These are phyloP conservation scores for Osmozyma mogii DNA, from an alignment of 805 yeast genomes.

Conservation along the genomic window DNA sequence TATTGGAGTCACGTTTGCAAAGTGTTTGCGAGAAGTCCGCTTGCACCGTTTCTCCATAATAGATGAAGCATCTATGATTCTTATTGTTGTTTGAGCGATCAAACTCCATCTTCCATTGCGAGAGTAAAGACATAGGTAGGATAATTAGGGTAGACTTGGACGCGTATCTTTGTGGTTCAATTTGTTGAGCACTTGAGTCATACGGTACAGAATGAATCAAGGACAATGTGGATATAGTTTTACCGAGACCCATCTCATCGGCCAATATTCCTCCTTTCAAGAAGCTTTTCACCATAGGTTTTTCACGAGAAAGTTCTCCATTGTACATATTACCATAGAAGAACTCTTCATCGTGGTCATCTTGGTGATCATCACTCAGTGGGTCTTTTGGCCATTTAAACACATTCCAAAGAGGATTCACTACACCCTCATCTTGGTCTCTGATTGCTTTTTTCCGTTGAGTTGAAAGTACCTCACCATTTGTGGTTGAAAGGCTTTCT, in stretches of 20 bases:
- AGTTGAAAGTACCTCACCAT: conserved; percentile 17
- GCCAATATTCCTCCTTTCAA: conserved; percentile 84
- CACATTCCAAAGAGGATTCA: conserved; percentile 83
- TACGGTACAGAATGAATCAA: conserved; percentile 58
- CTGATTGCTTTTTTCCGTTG: conserved; percentile 17
- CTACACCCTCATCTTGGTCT: conserved; percentile 39
- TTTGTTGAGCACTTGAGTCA: conserved; percentile 26
- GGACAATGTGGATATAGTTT: conserved; percentile 78
- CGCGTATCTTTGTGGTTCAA: conserved; percentile 42
- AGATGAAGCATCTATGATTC: conserved; percentile 45
- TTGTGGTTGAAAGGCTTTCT: conserved; percentile 22
- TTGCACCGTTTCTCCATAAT: conserved; percentile 62
- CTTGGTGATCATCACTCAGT: conserved; percentile 11
- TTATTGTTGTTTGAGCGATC: conserved; percentile 43
- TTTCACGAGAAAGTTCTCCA: conserved; percentile 66
- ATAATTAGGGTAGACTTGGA: conserved; percentile 66
- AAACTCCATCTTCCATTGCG: conserved; percentile 88
- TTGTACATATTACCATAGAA: conserved; percentile 76
- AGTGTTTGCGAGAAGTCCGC: conserved; percentile 42
- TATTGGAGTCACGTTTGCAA: conserved; percentile 28
- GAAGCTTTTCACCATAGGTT: conserved; percentile 55
- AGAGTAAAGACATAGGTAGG: conserved; percentile 84
- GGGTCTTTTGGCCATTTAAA: conserved; percentile 63
- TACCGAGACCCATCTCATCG: conserved; percentile 96
- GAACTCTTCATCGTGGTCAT: conserved; percentile 9